Evolutionary conservation across 495 filamentous ascomycete species (phyloP), one percentile per base, ranked within the genome.

Genomic region (Cercophora sp.): DNA sequence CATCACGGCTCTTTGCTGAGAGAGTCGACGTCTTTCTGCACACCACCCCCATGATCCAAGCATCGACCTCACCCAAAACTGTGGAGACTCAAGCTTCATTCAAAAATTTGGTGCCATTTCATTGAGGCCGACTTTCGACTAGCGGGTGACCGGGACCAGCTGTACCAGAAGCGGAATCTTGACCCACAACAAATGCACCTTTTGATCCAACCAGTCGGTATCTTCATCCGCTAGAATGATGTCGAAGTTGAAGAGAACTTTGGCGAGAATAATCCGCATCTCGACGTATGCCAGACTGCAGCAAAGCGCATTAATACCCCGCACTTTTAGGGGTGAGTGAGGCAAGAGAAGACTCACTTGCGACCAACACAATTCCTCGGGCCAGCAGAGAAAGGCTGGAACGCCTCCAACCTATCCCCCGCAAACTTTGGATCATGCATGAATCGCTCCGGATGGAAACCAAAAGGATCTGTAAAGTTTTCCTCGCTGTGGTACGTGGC

Each of bases 191-290:
- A 41, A 3, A 8, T 15, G n/a, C 3, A 8, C 5, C 13, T 37
- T 16, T 35, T 53, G 39, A 31, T 35, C 27, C 25, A 44, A 19
- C 51, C 75, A 73, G 20, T 60, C 72, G 18, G 69, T 67, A 32
- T 18, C 27, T 19, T 23, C 9, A 10, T 70, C 56, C 2, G 24
- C 35, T 2, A 79, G 51, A 53, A 69, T 65, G 61, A 77, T 54
- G 49, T 79, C 75, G 52, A 76, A 81, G 20, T 61, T 68, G 55
- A 58, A 81, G 0, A 76, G 11, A 34, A 80, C 48, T 50, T 70
- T 74, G 0, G 75, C 63, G 2, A 82, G 54, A 24, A 80, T 68
- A 13, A 74, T 49, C 5, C 65, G 60, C 64, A 79, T 74, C 54
- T 81, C 76, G 16, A 34, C 47, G 47, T 23, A 20, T 11, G 47